Conservation (phyloP, 805 yeast genomes). For the Alloascoidea hylecoeti region DNA sequence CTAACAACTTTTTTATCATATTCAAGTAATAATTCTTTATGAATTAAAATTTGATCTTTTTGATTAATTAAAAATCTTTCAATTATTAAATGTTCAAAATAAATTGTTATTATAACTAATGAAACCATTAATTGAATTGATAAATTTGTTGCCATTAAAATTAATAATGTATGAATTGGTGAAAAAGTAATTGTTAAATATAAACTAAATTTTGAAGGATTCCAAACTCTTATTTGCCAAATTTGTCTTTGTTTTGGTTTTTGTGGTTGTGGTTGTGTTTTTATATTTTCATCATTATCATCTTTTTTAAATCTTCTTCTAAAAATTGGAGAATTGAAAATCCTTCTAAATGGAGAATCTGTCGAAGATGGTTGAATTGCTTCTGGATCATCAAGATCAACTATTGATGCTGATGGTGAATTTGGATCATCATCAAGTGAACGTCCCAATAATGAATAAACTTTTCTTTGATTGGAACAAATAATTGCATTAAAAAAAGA, state of each 20-base stretch:
- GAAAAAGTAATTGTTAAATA: constrained; percentile 32
- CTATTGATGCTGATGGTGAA: constrained; percentile 10
- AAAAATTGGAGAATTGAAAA: constrained; percentile 10
- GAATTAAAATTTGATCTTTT: constrained; percentile 37
- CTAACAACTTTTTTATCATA: constrained; percentile 38
- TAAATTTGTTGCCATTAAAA: constrained; percentile 17
- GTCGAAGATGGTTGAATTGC: constrained; percentile 6
- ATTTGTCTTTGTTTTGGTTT: neutral
- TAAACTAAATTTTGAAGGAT: constrained; percentile 36
- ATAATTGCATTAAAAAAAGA: neutral
- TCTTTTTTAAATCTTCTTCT: constrained; percentile 5
- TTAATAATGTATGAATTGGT: constrained; percentile 30
- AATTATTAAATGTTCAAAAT: constrained; percentile 22
- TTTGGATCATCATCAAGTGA: constrained; percentile 10
- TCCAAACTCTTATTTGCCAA: constrained; percentile 46
- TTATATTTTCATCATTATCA: constrained; percentile 12
- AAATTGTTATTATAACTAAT: constrained; percentile 17
- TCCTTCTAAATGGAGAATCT: constrained; percentile 11
- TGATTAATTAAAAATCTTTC: constrained; percentile 27
- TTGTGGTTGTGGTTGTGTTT: constrained; percentile 14
- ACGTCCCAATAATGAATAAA: constrained; percentile 8
- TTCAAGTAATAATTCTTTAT: constrained; percentile 39
- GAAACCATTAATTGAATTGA: constrained; percentile 21
- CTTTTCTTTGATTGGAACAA: neutral
- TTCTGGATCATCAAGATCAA: constrained; percentile 11